Conservation (phyloP, 345 rosid genomes). For the Arabidopsis thaliana region DNA sequence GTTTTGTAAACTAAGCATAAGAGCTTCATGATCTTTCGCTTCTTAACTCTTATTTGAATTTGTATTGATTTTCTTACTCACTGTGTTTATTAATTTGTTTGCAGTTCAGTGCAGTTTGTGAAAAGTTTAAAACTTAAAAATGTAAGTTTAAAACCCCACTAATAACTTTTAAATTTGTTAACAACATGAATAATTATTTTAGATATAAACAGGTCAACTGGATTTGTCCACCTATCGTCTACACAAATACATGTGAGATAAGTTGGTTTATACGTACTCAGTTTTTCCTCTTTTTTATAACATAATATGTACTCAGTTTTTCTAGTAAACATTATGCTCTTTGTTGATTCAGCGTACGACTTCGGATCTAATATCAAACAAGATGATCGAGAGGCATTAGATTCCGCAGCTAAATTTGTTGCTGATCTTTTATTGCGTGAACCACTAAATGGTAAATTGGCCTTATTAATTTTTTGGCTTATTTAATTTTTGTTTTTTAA, state of each 20-base stretch:
- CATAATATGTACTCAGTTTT: not conserved
- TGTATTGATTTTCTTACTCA: not conserved
- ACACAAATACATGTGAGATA: not conserved
- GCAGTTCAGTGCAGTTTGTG: not conserved
- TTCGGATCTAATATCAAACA: not conserved
- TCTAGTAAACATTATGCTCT: not conserved
- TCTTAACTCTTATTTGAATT: not conserved
- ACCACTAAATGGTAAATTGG: not conserved
- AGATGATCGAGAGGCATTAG: not conserved
- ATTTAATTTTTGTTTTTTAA: no score
- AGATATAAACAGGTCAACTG: not conserved
- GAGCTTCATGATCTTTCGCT: not conserved
- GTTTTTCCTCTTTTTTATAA: no score
- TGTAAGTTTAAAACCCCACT: not conserved
- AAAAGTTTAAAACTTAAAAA: not conserved
- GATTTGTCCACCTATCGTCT: not conserved
- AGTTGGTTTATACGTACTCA: not conserved
- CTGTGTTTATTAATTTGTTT: not conserved
- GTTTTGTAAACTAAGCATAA: not conserved
- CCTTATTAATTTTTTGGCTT: not conserved
- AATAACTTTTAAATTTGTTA: not conserved
- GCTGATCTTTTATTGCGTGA: not conserved
- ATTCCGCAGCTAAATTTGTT: not conserved
- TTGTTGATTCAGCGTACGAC: not conserved
- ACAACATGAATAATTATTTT: not conserved